A percentile compares a stretch with the other conserved stretches of the same genome.
These are phyloP conservation scores for Ceratopteris richardii DNA, from an alignment of 75 land plant genomes.

Conservation along the genomic window DNA sequence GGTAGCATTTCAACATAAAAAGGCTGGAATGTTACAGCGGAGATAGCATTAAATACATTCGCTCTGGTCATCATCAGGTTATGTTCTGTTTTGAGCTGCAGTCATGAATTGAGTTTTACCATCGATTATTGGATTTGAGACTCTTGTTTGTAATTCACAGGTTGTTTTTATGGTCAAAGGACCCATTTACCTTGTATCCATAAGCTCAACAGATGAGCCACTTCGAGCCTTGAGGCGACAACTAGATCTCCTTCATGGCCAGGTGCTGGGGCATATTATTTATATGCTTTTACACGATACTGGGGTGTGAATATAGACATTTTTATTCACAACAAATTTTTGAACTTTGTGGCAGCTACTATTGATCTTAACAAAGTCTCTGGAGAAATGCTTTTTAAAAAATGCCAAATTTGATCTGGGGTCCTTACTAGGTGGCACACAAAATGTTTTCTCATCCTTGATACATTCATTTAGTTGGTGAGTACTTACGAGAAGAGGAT, in stretches of 20 bases:
- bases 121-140: not conserved
- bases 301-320: no score
- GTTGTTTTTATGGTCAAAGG: constrained; percentile 93
- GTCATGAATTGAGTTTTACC: no score
- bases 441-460: constrained; percentile 83
- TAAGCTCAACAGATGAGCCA: constrained; percentile 94
- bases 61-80: constrained; percentile 97
- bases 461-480: constrained; percentile 89
- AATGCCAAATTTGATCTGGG: constrained; percentile 97
- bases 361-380: constrained; percentile 84
- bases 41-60: constrained; percentile 64
- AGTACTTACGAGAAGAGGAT: no score
- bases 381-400: constrained; percentile 88
- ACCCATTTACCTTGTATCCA: constrained; percentile 90
- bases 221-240: constrained; percentile 69
- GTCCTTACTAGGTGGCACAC: constrained; percentile 92
- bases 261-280: no score
- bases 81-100: no score
- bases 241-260: constrained; percentile 87
- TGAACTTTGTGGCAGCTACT: constrained; percentile 58
- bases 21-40: constrained; percentile 63
- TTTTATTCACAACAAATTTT: no score
- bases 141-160: constrained; percentile 24
- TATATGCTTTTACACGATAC: not conserved
- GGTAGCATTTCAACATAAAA: no score